Conservation (phyloP, 2,329 filamentous ascomycete species). For the Hypoxylon sp. region DNA sequence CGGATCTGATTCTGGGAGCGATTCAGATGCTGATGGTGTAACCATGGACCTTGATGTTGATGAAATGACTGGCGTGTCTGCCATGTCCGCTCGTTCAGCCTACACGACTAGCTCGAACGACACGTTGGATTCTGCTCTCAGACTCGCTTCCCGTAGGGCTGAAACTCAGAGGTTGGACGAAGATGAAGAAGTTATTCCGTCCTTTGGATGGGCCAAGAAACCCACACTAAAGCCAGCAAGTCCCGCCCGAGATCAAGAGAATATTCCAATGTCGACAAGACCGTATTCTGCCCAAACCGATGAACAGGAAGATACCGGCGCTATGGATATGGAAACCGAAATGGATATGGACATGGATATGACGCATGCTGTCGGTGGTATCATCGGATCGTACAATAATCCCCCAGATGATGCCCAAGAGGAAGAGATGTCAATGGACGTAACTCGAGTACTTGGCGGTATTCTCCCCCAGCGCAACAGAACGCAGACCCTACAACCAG, state of each 20-base stretch:
- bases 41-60: slow-evolving; percentile 85
- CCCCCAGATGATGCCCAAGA: slow-evolving; percentile 62
- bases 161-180: slow-evolving; percentile 76
- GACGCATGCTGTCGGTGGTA: slow-evolving; percentile 67
- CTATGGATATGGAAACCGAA: slow-evolving; percentile 60
- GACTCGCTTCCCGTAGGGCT: slow-evolving; percentile 79
- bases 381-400: slow-evolving; percentile 54
- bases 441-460: slow-evolving; percentile 83
- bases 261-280: slow-evolving; percentile 49
- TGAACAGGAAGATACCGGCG: slow-evolving; percentile 39
- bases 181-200: slow-evolving; percentile 78
- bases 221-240: slow-evolving; percentile 50
- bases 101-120: slow-evolving; percentile 74
- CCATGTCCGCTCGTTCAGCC: slow-evolving; percentile 65
- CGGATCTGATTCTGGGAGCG: slow-evolving; percentile 60
- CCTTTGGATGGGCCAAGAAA: slow-evolving; percentile 80
- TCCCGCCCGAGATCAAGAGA: slow-evolving; percentile 57
- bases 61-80: slow-evolving; percentile 76
- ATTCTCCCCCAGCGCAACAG: slow-evolving; percentile 70
- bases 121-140: slow-evolving; percentile 80
- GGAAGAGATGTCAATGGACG: slow-evolving; percentile 89
- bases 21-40: slow-evolving; percentile 76
- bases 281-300: slow-evolving; percentile 46
- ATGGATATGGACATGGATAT: slow-evolving; percentile 64
- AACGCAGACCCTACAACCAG: slow-evolving; percentile 43